These are phyloP conservation scores for Colletotrichum limetticola DNA, from an alignment of 2,329 filamentous ascomycete species.

Conservation along the genomic window DNA sequence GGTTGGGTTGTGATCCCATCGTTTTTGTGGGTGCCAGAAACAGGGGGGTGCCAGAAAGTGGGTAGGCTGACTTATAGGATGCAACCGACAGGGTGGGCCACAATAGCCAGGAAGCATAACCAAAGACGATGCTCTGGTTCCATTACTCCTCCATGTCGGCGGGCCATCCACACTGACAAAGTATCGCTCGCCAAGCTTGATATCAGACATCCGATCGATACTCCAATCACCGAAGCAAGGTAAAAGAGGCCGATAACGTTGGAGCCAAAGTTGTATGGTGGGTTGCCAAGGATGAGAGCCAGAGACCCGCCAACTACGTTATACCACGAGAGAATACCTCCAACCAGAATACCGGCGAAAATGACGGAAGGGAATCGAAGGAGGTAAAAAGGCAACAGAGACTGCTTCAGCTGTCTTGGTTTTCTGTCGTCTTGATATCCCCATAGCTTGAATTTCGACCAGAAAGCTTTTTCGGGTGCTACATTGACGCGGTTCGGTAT, in stretches of 20 bases:
- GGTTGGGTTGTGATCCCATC: too few relatives aligned
- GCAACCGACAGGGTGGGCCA: background rate
- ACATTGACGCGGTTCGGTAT: background rate
- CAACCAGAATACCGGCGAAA: background rate
- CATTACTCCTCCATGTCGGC: slow-evolving; percentile 39
- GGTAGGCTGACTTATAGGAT: too few relatives aligned
- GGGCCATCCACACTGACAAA: slow-evolving; percentile 36
- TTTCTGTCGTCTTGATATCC: background rate
- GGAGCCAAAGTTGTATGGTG: background rate
- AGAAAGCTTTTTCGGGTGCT: background rate
- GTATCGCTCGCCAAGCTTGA: slow-evolving; percentile 36
- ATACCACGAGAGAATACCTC: background rate
- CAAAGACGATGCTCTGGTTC: slow-evolving; percentile 42
- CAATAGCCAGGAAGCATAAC: slow-evolving; percentile 26
- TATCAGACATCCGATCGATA: background rate
- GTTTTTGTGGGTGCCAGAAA: too few relatives aligned
- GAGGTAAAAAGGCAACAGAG: background rate
- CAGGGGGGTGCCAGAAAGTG: too few relatives aligned
- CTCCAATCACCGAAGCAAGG: background rate
- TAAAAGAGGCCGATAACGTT: background rate
- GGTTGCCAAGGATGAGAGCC: background rate
- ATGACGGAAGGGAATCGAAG: background rate
- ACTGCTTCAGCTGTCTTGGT: background rate
- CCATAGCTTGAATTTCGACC: background rate
- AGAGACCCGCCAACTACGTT: background rate